Evolutionary conservation across 2,329 filamentous ascomycete species (phyloP).

Genomic region (Sporothrix mexicana): DNA sequence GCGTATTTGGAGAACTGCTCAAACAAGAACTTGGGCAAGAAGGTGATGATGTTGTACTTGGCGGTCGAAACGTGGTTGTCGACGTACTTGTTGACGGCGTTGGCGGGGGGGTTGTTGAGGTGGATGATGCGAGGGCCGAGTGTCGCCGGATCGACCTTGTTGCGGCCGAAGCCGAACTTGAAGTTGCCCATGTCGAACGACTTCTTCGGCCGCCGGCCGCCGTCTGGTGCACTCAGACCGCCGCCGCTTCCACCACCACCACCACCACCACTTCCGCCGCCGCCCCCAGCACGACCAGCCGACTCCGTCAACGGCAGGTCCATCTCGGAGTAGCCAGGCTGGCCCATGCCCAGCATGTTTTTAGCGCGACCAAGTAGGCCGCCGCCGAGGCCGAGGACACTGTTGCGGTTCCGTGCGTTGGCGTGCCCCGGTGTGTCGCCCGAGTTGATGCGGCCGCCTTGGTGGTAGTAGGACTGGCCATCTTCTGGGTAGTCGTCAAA

Average conservation of each 20-base stretch:
- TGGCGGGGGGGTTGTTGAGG: conserved; percentile 94
- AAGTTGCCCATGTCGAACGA: conserved; percentile 76
- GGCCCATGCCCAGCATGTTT: conserved; percentile 85
- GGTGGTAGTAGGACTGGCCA: conserved; percentile 81
- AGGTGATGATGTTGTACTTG: conserved; percentile 94
- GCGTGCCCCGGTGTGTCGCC: conserved; percentile 51
- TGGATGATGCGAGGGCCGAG: conserved; percentile 91
- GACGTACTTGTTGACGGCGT: conserved; percentile 85
- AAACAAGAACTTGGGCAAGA: conserved; percentile 94
- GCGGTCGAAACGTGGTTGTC: conserved; percentile 98
- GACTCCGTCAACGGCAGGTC: conserved; percentile 91
- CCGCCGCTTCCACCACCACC: conserved; percentile 43
- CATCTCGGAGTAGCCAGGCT: conserved; percentile 90
- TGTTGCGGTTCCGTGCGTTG: conserved; percentile 79
- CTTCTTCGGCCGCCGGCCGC: conserved; percentile 51
- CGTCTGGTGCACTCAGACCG: conserved; percentile 42
- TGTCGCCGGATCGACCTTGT: conserved; percentile 86
- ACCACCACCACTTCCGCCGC: background rate
- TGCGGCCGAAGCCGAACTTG: conserved; percentile 88
- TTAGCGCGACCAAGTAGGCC: conserved; percentile 87
- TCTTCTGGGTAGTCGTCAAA: conserved; percentile 82
- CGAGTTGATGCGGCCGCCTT: conserved; percentile 65
- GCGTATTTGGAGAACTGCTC: conserved; percentile 99
- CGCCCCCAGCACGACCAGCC: conserved; percentile 42
- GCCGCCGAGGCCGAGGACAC: conserved; percentile 83